Percentiles rank a stretch among this genome's conserved stretches.
Evolutionary conservation across 192 early-diverging fungal species (phyloP).

Genomic region (Dissophora ornata): DNA sequence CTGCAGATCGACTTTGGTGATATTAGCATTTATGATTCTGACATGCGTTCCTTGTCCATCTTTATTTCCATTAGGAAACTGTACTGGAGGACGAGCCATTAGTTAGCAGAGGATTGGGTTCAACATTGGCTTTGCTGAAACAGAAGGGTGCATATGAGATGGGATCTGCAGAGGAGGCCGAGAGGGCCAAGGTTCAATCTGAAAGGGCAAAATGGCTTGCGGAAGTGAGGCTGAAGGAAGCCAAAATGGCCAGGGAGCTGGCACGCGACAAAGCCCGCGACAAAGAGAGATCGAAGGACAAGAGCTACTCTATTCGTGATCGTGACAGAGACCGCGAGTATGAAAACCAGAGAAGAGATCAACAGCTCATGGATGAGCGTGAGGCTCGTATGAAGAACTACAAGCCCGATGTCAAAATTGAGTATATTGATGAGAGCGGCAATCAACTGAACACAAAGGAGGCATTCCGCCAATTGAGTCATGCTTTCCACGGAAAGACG

Average conservation of each 20-base stretch:
- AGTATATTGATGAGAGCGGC: constrained; percentile 93
- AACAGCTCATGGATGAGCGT: constrained; percentile 74
- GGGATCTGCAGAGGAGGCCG: constrained; percentile 72
- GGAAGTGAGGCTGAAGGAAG: constrained; percentile 73
- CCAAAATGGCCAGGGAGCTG: constrained; percentile 67
- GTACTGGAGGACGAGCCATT: constrained; percentile 81
- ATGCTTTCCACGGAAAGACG: constrained; percentile 95
- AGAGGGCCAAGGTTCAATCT: constrained; percentile 69
- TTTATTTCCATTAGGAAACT: constrained; percentile 10
- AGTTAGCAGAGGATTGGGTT: constrained; percentile 81
- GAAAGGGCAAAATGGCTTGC: constrained; percentile 78
- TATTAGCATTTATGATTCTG: too few relatives aligned
- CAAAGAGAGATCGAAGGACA: constrained; percentile 62
- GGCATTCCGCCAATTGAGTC: constrained; percentile 90
- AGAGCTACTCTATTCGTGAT: constrained; percentile 52
- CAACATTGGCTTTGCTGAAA: constrained; percentile 82
- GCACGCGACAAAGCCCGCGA: constrained; percentile 76
- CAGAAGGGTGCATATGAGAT: constrained; percentile 79
- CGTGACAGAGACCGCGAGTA: constrained; percentile 61
- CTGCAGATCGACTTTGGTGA: too few relatives aligned
- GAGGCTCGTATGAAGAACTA: constrained; percentile 92
- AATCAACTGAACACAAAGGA: constrained; percentile 86
- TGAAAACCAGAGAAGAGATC: constrained; percentile 67
- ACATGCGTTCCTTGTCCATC: not conserved
- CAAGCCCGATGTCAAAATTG: constrained; percentile 88